A percentile compares a stretch with the other conserved stretches of the same genome.
Evolutionary conservation across 2,329 filamentous ascomycete genomes (phyloP).

Genomic region (Aspergillus spinulosporus): DNA sequence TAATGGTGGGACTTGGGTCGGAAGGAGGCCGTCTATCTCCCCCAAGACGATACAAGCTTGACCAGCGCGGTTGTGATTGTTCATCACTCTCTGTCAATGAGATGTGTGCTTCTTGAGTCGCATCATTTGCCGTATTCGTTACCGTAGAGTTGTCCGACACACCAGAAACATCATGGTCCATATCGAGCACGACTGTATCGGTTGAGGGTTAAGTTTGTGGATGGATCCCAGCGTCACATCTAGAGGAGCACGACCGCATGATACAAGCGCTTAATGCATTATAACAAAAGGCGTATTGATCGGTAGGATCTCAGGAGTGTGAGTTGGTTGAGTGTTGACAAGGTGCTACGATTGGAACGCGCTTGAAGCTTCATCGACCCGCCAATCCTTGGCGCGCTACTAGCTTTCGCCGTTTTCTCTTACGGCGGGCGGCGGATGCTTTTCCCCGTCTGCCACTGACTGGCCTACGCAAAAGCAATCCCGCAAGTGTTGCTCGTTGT

Average conservation of each 20-base stretch:
- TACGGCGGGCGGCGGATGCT: too few species aligned
- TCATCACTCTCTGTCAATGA: conserved; percentile 9
- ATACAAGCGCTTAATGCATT: conserved; percentile 17
- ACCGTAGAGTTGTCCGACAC: conserved; percentile 24
- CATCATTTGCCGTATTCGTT: conserved; percentile 14
- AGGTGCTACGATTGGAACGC: conserved; percentile 1
- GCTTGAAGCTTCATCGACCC: conserved; percentile 9
- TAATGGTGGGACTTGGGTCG: background rate
- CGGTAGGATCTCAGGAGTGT: background rate
- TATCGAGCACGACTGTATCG: conserved; percentile 24
- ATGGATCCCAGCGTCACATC: conserved; percentile 17
- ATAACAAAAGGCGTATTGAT: background rate
- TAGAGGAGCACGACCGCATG: conserved; percentile 10
- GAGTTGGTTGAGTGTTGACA: background rate
- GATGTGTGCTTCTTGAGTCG: background rate
- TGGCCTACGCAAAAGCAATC: too few species aligned
- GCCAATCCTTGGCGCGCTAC: conserved; percentile 10
- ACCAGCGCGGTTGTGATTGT: background rate
- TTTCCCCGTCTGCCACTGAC: too few species aligned
- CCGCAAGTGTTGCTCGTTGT: too few species aligned
- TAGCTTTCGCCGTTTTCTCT: too few species aligned
- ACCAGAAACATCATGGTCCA: conserved; percentile 32
- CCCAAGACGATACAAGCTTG: background rate
- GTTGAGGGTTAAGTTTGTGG: background rate
- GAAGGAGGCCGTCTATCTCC: background rate